Evolutionary conservation across 2,329 filamentous ascomycete genomes (phyloP).

Genomic region (Xylariaceae sp.): DNA sequence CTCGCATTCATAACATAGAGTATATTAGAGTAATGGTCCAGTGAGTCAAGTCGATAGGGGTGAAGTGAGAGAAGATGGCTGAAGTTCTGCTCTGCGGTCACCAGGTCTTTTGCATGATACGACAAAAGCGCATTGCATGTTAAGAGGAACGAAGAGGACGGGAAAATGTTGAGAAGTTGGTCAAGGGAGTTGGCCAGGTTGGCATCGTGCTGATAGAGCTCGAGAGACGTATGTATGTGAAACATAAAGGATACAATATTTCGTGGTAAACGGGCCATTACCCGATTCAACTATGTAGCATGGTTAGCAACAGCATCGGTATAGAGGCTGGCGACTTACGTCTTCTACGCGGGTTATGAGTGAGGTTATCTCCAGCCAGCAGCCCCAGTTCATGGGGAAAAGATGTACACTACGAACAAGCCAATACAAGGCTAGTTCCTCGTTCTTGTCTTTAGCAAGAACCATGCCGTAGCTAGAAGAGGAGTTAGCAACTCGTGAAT

Average conservation of each 20-base stretch:
- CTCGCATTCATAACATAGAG: slow-evolving; percentile 86
- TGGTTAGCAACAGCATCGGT: slow-evolving; percentile 24
- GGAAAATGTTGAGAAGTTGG: slow-evolving; percentile 78
- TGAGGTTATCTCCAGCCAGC: slow-evolving; percentile 86
- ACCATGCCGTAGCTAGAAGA: slow-evolving; percentile 71
- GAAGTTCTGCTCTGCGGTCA: slow-evolving; percentile 61
- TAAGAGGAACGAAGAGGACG: slow-evolving; percentile 79
- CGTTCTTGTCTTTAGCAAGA: slow-evolving; percentile 84
- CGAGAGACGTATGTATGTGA: slow-evolving; percentile 82
- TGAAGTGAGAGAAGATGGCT: slow-evolving; percentile 74
- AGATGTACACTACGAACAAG: slow-evolving; percentile 82
- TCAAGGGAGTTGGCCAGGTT: slow-evolving; percentile 68
- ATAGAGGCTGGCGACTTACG: slow-evolving; percentile 43
- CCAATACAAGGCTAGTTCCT: slow-evolving; percentile 76
- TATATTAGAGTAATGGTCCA: slow-evolving; percentile 97
- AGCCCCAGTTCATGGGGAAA: slow-evolving; percentile 94
- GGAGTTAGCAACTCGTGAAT: slow-evolving; percentile 12
- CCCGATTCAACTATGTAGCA: slow-evolving; percentile 57
- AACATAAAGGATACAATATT: slow-evolving; percentile 95
- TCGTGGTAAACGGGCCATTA: slow-evolving; percentile 69
- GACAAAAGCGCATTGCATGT: slow-evolving; percentile 83
- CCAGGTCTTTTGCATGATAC: slow-evolving; percentile 83
- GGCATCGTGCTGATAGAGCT: slow-evolving; percentile 80
- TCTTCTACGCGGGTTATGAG: slow-evolving; percentile 76
- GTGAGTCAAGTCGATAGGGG: slow-evolving; percentile 71